Conservation (phyloP, 768 basidiomycete genomes). For the Lentinus brumalis region DNA sequence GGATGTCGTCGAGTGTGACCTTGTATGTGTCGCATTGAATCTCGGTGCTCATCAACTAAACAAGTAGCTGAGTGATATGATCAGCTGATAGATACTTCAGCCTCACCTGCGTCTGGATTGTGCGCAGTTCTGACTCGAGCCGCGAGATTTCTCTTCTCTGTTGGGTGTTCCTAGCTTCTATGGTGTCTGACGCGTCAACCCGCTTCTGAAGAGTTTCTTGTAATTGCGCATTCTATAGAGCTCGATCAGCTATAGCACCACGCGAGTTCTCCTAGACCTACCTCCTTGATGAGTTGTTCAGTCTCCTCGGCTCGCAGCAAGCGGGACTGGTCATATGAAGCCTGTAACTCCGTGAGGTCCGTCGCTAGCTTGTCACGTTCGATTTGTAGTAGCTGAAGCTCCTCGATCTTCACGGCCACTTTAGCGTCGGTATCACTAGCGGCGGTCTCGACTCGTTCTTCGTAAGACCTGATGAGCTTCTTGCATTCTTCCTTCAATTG, state of each 20-base stretch:
- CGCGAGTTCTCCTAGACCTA: too few relatives aligned
- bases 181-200: neutral
- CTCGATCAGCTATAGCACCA: neutral
- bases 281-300: too few relatives aligned
- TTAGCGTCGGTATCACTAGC: neutral
- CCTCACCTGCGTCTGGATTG: neutral
- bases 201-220: neutral
- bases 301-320: too few relatives aligned
- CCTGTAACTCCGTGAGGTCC: neutral
- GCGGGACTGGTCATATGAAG: neutral
- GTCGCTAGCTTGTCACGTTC: neutral
- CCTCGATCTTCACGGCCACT: neutral
- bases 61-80: neutral
- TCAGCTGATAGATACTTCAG: neutral
- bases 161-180: neutral
- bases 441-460: neutral
- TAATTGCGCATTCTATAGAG: neutral
- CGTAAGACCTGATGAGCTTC: neutral
- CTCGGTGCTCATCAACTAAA: neutral
- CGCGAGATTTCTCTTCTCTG: neutral
- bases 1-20: neutral
- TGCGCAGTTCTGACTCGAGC: neutral
- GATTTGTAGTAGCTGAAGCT: neutral
- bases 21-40: slow-evolving; percentile 16
- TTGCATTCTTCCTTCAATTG: neutral